Percentiles rank a stretch among this genome's conserved stretches.
Conservation (phyloP, 139 green algal species). For the Picochlorum sp. region DNA sequence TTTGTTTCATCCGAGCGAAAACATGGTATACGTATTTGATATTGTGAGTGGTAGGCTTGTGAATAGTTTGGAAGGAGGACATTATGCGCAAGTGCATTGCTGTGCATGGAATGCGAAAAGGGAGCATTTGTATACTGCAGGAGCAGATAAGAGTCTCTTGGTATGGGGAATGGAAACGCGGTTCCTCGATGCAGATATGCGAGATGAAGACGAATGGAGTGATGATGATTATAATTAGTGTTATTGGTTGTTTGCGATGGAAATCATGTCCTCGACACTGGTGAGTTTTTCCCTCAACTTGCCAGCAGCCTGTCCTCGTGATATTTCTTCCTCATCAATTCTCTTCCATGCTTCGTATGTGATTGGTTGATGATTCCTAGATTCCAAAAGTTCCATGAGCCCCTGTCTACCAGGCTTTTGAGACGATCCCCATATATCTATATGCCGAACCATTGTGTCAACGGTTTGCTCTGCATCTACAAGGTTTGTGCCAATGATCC, state of each 20-base stretch:
- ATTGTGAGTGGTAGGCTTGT: slow-evolving; percentile 37
- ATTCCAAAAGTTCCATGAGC: slow-evolving; percentile 37
- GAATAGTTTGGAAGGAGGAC: slow-evolving; percentile 18
- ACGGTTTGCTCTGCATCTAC: slow-evolving; percentile 76
- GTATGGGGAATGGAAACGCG: slow-evolving; percentile 46
- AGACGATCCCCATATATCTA: background rate
- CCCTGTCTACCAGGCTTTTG: background rate
- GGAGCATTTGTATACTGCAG: slow-evolving; percentile 65
- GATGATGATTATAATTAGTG: slow-evolving; percentile 20
- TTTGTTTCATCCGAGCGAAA: slow-evolving; percentile 68
- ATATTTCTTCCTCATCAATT: slow-evolving; percentile 58
- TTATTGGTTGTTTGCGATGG: slow-evolving; percentile 10
- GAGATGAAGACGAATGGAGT: slow-evolving; percentile 45
- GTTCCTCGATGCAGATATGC: background rate
- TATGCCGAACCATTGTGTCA: slow-evolving; percentile 29
- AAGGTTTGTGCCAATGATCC: slow-evolving; percentile 89
- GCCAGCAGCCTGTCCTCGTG: slow-evolving; percentile 31
- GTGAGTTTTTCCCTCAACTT: slow-evolving; percentile 59
- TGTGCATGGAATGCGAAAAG: slow-evolving; percentile 17
- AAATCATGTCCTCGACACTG: slow-evolving; percentile 49
- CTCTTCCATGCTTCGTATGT: slow-evolving; percentile 46
- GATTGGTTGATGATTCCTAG: slow-evolving; percentile 26
- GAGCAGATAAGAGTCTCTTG: slow-evolving; percentile 50
- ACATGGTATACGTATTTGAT: slow-evolving; percentile 52
- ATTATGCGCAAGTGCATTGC: slow-evolving; percentile 29